These are phyloP conservation scores for Leishmania tarentolae DNA, from an alignment of 208 protist genomes.

Conservation along the genomic window DNA sequence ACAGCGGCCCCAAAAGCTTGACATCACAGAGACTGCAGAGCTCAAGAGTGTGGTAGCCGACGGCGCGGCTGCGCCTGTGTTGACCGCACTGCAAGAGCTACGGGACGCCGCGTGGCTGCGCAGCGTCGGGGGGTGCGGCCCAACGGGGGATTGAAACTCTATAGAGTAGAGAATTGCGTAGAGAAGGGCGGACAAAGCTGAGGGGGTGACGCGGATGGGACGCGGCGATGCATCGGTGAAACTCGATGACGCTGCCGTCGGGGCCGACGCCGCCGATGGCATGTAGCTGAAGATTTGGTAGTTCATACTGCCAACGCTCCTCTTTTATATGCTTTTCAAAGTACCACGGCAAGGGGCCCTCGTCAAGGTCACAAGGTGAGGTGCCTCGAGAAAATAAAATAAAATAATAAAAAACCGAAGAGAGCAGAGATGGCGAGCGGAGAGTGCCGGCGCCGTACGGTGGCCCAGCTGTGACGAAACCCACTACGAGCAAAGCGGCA, in stretches of 20 bases:
- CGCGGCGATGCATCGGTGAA: slow-evolving; percentile 8
- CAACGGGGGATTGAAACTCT: slow-evolving; percentile 67
- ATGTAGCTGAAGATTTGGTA: slow-evolving; percentile 45
- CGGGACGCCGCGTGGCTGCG: slow-evolving; percentile 11
- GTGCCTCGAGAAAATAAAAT: neutral
- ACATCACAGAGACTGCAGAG: slow-evolving; percentile 30
- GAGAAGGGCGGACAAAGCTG: slow-evolving; percentile 61
- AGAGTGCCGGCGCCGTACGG: neutral
- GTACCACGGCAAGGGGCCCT: neutral
- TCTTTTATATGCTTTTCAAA: neutral
- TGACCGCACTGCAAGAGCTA: neutral
- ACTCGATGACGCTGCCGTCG: neutral
- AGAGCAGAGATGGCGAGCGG: neutral
- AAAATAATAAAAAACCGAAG: neutral
- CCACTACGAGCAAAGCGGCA: neutral
- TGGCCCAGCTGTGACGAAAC: neutral
- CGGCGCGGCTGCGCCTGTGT: neutral
- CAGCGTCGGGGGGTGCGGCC: slow-evolving; percentile 30
- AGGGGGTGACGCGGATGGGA: slow-evolving; percentile 63
- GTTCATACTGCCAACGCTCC: slow-evolving; percentile 25
- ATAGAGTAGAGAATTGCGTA: slow-evolving; percentile 75
- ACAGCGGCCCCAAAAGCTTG: slow-evolving; percentile 34
- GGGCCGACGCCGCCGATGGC: slow-evolving; percentile 7
- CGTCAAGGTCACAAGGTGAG: neutral
- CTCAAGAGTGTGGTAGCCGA: slow-evolving; percentile 23